These are phyloP conservation scores for Xylaria longipes DNA, from an alignment of 495 filamentous ascomycete species.

Conservation along the genomic window DNA sequence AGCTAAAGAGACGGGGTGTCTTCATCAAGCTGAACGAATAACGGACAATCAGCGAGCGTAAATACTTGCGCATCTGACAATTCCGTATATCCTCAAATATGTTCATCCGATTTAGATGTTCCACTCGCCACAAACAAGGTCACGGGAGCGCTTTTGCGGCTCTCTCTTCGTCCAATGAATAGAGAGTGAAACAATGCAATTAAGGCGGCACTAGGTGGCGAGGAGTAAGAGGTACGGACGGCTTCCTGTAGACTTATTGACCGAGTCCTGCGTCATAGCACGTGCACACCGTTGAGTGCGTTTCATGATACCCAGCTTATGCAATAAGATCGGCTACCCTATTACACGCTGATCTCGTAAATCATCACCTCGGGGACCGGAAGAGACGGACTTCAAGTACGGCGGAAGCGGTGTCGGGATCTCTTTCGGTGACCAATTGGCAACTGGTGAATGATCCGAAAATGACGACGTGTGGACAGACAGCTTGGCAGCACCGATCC, in stretches of 20 bases:
- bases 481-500: slow-evolving; percentile 12
- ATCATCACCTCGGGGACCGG: slow-evolving; percentile 4
- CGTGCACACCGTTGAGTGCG: slow-evolving; percentile 2
- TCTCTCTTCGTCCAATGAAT: slow-evolving; percentile 10
- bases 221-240: slow-evolving; percentile 5
- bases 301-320: neutral
- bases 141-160: slow-evolving; percentile 14
- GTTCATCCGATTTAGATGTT: neutral
- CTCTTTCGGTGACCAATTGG: neutral
- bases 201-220: slow-evolving; percentile 23
- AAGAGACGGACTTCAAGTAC: slow-evolving; percentile 7
- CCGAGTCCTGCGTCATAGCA: slow-evolving; percentile 8
- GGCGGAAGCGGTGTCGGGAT: neutral
- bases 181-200: neutral
- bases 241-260: neutral
- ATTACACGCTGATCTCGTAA: slow-evolving; percentile 20
- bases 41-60: neutral
- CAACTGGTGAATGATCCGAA: neutral
- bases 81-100: neutral
- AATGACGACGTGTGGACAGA: slow-evolving; percentile 7
- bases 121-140: slow-evolving; percentile 9
- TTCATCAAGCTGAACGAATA: neutral
- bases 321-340: neutral
- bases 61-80: neutral
- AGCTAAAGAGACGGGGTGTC: neutral